Percentiles rank a stretch among this genome's conserved stretches.
phyloP scores from a whole-genome alignment of 176 grass and related monocot genomes.

The Triticum dicoccoides region DNA sequence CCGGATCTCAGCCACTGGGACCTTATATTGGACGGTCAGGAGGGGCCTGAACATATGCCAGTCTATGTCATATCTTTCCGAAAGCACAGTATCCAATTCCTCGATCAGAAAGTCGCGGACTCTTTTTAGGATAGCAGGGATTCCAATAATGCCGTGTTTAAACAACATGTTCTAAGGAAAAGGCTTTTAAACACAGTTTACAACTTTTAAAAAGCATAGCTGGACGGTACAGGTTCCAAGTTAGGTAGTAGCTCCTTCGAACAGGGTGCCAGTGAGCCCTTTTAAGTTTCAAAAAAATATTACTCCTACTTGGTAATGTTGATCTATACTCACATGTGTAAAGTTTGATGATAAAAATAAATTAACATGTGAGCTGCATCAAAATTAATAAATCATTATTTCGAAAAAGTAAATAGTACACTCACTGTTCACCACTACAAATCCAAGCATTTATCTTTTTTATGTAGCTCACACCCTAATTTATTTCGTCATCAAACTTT shows the following conservation, averaged over 20 bases:
- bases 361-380: too few species aligned
- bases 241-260: slow-evolving; percentile 29
- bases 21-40: not conserved
- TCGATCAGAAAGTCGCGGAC: not conserved
- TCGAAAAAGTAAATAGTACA: too few species aligned
- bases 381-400: too few species aligned
- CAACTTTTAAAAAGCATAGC: slow-evolving; percentile 8
- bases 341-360: too few species aligned
- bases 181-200: not conserved
- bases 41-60: not conserved
- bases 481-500: too few species aligned
- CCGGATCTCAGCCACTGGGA: not conserved
- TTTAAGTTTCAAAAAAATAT: too few species aligned
- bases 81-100: not conserved
- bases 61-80: not conserved
- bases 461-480: too few species aligned
- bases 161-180: not conserved
- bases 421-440: too few species aligned
- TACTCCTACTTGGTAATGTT: too few species aligned
- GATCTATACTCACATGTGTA: too few species aligned
- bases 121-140: not conserved
- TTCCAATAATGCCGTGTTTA: not conserved
- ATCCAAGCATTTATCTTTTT: too few species aligned
- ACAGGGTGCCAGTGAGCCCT: too few species aligned
- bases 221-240: slow-evolving; percentile 34